Base-by-base conservation (phyloP, 208 protist genomes). In the Acanthamoeba healyi region DNA sequence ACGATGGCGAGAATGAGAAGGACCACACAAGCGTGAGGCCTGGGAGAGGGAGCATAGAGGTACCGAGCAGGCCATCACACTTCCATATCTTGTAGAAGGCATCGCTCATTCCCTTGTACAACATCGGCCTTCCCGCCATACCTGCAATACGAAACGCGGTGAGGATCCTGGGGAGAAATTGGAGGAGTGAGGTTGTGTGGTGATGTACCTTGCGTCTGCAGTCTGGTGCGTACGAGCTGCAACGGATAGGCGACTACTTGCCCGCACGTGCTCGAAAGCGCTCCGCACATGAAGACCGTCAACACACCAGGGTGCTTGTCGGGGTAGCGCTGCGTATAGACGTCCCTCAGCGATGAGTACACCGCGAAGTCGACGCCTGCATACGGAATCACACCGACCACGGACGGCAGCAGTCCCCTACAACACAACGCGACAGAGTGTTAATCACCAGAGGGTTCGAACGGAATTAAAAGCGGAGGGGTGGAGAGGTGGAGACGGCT, bases 321-420 rank as follows among this genome's bases (percentile, higher is more conserved):
- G 19, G 88, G 63, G 42, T 93, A 82, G 24, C 34, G 42, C 42
- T 29, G 38, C 44, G 58, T 58, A n/a, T 82, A 74, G n/a, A 74
- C 1, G 29, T 90, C 92, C n/a, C 51, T 65, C 38, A 94, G 92
- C 1, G 92, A 54, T 9, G 72, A 86, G 17, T 94, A 94, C 32
- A 94, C 92, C 3, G 92, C 92, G 89, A 94, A 74, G 63, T 94
- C 92, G 6, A 94, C 79, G 0, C 92, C 92, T 0, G 92, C 92
- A 54, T 94, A 94, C 12, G 92, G 92, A 9, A 94, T 89, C 38
- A 94, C 74, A 22, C 92, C 92, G 6, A 94, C 61, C 46, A 89
- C 46, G 17, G 92, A 86, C 15, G 92, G 92, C 49, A 88, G 26
- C 29, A 94, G 51, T 2, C 92, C 92, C 40, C 92, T 46, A 42